Conservation (phyloP, 1,284 basidiomycete species). For the Microbotryum lychnidis-dioicae region DNA sequence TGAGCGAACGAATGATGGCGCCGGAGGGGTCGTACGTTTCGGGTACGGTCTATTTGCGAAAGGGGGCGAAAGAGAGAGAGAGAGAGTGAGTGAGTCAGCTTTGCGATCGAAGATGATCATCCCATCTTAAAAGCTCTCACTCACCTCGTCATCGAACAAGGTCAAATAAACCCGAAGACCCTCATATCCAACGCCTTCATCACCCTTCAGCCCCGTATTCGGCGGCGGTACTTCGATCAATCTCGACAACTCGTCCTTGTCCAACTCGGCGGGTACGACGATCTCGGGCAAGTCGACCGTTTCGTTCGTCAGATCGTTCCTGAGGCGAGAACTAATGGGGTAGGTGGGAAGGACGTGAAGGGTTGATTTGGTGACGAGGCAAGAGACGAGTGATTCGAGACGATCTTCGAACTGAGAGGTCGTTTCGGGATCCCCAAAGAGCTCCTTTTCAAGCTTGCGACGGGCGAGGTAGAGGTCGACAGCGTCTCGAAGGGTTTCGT, state of each 20-base stretch:
- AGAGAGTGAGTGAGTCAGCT: slow-evolving; percentile 18
- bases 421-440: slow-evolving; percentile 28
- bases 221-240: slow-evolving; percentile 19
- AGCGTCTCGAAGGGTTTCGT: slow-evolving; percentile 21
- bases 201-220: slow-evolving; percentile 44
- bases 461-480: slow-evolving; percentile 23
- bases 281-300: slow-evolving; percentile 65
- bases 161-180: slow-evolving; percentile 55
- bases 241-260: slow-evolving; percentile 63
- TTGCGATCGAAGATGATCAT: no score
- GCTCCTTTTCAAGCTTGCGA: slow-evolving; percentile 24
- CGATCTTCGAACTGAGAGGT: slow-evolving; percentile 27
- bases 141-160: slow-evolving; percentile 71
- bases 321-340: slow-evolving; percentile 34
- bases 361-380: slow-evolving; percentile 7
- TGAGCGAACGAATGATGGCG: slow-evolving; percentile 48
- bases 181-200: slow-evolving; percentile 54
- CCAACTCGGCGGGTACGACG: slow-evolving; percentile 76
- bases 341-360: slow-evolving; percentile 1
- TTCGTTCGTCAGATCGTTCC: slow-evolving; percentile 46
- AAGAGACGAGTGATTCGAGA: slow-evolving; percentile 19
- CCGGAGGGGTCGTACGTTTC: slow-evolving; percentile 16
- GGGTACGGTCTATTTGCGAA: slow-evolving; percentile 21
- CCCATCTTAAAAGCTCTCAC: slow-evolving; percentile 29
- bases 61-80: no score